A percentile compares a stretch with the other conserved stretches of the same genome.
These are phyloP conservation scores for Fusarium veterinarium DNA, from an alignment of 2,329 filamentous ascomycete genomes.

Conservation along the genomic window DNA sequence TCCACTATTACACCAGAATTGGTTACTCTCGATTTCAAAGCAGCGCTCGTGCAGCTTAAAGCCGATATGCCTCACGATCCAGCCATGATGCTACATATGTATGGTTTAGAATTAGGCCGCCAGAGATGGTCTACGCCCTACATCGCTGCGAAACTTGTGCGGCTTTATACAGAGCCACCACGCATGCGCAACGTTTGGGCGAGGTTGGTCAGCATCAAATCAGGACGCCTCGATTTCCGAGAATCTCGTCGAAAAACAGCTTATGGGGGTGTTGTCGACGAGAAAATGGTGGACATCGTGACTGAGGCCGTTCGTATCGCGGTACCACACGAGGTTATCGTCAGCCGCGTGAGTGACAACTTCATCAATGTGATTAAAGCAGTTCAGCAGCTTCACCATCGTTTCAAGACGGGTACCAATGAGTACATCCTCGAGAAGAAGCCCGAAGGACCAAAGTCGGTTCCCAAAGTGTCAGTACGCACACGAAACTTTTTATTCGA, in stretches of 20 bases:
- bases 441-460: conserved; percentile 84
- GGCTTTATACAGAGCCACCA: conserved; percentile 90
- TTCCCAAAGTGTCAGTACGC: conserved; percentile 87
- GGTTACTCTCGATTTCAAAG: conserved; percentile 83
- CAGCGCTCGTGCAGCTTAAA: conserved; percentile 86
- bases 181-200: conserved; percentile 88
- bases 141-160: conserved; percentile 77
- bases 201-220: conserved; percentile 84
- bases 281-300: conserved; percentile 85
- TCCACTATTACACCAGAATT: conserved; percentile 67
- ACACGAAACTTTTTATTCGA: conserved; percentile 88
- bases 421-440: conserved; percentile 89
- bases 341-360: conserved; percentile 95
- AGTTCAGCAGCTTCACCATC: conserved; percentile 89
- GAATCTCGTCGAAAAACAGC: conserved; percentile 77
- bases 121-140: conserved; percentile 92
- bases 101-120: conserved; percentile 82
- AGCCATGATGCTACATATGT: conserved; percentile 90
- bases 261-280: conserved; percentile 69
- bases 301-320: conserved; percentile 88
- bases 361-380: conserved; percentile 89
- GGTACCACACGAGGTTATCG: conserved; percentile 89
- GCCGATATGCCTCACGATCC: conserved; percentile 89
- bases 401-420: conserved; percentile 87
- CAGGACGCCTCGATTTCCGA: conserved; percentile 81